Evolutionary conservation across 805 yeast genomes (phyloP), one percentile per base, ranked within the genome.

Genomic region (Zygosaccharomyces pseudorouxii): DNA sequence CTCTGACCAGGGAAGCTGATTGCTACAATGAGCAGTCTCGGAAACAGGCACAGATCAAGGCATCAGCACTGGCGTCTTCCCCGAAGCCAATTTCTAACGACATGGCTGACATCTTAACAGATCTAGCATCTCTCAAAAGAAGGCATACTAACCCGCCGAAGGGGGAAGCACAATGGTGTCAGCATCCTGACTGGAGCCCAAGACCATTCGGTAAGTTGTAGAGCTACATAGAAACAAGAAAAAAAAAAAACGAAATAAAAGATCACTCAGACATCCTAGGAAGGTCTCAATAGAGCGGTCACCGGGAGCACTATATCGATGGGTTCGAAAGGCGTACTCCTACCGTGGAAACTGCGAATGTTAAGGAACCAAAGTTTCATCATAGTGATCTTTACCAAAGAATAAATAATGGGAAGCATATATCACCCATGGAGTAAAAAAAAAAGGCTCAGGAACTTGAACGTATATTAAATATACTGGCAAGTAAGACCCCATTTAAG

Each of bases 341-440:
- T 85, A 84, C 90, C 93, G 93, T 80, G 92, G 90, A 85, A 84
- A 85, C 93, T 85, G 93, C 92, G 93, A 85, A 84, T 84, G 93
- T 83, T 77, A 33, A 33, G 37, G 37, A 63, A 63, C 75, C 83
- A 82, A 71, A 71, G 74, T 74, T 80, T 84, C 90, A 84, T 85
- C 93, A 84, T 74, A 63, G 80, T 69, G 65, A 60, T 54, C 42
- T 35, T 25, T 33, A 16, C 11, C 16, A 16, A 14, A 33, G 20
- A 5, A 14, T 16, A 14, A 5, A 5, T 14, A 18, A 14, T 19
- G 19, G 19, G 20, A 4, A 14, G 37, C 19, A 11, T 28, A 16
- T 18, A 19, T 42, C 28, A 10, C 46, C 46, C 46, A 42, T 42
- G 46, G 48, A 49, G 45, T 41, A 31, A 16, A n/a, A 38, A 45